Evolutionary conservation across 2,329 filamentous ascomycete species (phyloP).

Genomic region (Diatrype stigma): DNA sequence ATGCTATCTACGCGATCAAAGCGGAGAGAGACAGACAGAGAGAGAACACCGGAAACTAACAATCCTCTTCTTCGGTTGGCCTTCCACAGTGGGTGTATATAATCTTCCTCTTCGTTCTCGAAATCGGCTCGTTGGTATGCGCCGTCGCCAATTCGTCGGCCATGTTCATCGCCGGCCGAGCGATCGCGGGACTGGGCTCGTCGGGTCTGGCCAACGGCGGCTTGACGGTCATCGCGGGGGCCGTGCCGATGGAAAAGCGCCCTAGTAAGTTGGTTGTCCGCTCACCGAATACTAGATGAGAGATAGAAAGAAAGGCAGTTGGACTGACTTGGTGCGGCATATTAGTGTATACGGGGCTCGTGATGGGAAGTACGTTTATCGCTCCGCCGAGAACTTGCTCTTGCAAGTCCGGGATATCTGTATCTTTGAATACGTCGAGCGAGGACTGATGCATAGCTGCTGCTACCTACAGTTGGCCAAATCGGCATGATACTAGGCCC

Average conservation of each 20-base stretch:
- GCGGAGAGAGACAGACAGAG: background rate
- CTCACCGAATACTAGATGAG: background rate
- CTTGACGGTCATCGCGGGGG: constrained; percentile 44
- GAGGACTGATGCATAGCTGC: background rate
- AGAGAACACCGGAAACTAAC: background rate
- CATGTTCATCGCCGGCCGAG: constrained; percentile 52
- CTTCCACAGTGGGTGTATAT: constrained; percentile 32
- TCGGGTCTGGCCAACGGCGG: constrained; percentile 49
- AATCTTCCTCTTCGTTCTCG: constrained; percentile 45
- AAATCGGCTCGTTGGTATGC: constrained; percentile 53
- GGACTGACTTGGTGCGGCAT: background rate
- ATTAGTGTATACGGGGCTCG: constrained; percentile 12
- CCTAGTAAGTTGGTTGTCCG: constrained; percentile 16
- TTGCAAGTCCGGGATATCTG: too few relatives aligned
- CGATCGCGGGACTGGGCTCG: constrained; percentile 48
- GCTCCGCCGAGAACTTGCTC: background rate
- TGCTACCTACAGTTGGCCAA: constrained; percentile 32
- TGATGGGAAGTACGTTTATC: constrained; percentile 22
- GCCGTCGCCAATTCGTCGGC: constrained; percentile 41
- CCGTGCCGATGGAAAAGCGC: constrained; percentile 36
- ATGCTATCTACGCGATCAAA: background rate
- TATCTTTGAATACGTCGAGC: too few relatives aligned
- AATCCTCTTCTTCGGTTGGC: background rate
- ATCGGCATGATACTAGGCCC: constrained; percentile 45
- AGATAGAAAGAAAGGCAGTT: background rate